Evolutionary conservation across 1,139 yeast genomes (phyloP), one percentile per base, ranked within the genome.

Genomic region (Chernovozyma sophiae-reginae): DNA sequence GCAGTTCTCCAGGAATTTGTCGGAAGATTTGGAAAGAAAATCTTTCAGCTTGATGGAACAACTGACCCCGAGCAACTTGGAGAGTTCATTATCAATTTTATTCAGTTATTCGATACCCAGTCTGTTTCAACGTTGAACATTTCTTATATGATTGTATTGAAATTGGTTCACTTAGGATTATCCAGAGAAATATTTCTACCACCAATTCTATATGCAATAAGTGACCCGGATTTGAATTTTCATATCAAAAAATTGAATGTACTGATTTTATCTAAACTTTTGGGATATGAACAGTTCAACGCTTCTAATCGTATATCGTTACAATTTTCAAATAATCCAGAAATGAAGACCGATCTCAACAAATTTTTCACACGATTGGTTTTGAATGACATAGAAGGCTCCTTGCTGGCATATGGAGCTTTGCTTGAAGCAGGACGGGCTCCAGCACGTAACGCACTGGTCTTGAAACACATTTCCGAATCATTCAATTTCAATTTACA

Each of bases 1-100:
- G 96, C 97, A 0, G 94, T 95, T 0, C 52, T 87, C 3, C 97
- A 90, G 53, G 97, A 90, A 51, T 71, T 85, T 8, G 56, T 86
- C 3, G 97, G 97, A 0, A 63, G 97, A 31, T 81, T 79, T 52
- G 86, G 86, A 0, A 52, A 43, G 12, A 24, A 36, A 2, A 39
- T 65, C 4, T 64, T 65, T 35, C 38, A 56, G 3, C 43, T 44
- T 16, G 43, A 48, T 12, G 40, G 43, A 4, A 12, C 5, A 13
- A 5, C 6, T 5, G 19, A 20, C 49, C 49, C 18, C 33, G 47
- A 46, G 1, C 41, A 43, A 4, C 49, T 57, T n/a, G 72, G 74
- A 3, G 46, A 48, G 18, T 60, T 60, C 34, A 61, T 66, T n/a
- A 56, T 89, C 17, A 60, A 58, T 16, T 53, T 86, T 11, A 73